These are phyloP conservation scores for Fulvia fulva DNA, from an alignment of 2,329 filamentous ascomycete genomes.

Conservation along the genomic window DNA sequence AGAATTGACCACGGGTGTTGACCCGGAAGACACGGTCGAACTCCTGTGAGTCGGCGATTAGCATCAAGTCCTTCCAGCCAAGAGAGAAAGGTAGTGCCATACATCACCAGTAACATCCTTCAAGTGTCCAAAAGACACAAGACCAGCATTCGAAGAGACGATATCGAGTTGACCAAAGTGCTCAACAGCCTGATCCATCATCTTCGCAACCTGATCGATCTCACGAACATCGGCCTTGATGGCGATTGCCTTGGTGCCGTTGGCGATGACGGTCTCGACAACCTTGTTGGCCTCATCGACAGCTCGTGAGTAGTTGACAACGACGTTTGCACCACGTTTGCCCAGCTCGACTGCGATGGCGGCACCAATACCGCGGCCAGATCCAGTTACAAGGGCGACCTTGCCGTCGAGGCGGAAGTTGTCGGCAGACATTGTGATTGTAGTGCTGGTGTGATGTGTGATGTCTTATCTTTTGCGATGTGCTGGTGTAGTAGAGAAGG, in stretches of 20 bases:
- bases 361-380: slow-evolving; percentile 59
- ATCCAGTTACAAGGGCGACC: slow-evolving; percentile 48
- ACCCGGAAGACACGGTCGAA: slow-evolving; percentile 57
- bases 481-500: not conserved
- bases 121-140: slow-evolving; percentile 49
- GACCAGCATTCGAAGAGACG: slow-evolving; percentile 62
- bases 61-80: not conserved
- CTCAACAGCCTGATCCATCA: slow-evolving; percentile 59
- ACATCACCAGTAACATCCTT: slow-evolving; percentile 48
- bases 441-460: slow-evolving; percentile 11
- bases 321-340: slow-evolving; percentile 59
- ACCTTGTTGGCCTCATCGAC: slow-evolving; percentile 59
- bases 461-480: not conserved
- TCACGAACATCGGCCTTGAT: slow-evolving; percentile 65
- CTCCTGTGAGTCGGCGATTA: slow-evolving; percentile 36
- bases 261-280: slow-evolving; percentile 59
- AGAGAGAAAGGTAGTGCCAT: not conserved
- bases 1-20: slow-evolving; percentile 61
- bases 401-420: slow-evolving; percentile 47
- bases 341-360: slow-evolving; percentile 62
- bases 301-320: slow-evolving; percentile 63
- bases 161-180: slow-evolving; percentile 64
- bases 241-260: slow-evolving; percentile 57
- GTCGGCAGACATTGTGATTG: slow-evolving; percentile 27
- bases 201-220: slow-evolving; percentile 55